Base-by-base conservation (phyloP, 305 asterid species). In the Fraxinus platypoda region DNA sequence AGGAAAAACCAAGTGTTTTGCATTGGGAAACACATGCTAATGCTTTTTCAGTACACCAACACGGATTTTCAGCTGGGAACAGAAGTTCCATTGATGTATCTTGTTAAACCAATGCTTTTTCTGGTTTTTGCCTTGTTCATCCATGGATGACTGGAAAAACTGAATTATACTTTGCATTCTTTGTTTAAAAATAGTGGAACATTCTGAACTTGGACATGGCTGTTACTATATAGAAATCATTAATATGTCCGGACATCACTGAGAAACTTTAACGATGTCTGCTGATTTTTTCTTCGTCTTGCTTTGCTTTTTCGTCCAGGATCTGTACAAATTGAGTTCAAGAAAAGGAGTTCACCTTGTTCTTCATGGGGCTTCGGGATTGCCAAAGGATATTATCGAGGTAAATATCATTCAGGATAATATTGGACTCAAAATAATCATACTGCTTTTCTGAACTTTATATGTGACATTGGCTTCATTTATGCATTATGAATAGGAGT, bases 341-440 rank as follows among this genome's bases (percentile, higher is more conserved):
- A 88, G 86, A 80, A 90, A 88, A 86, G 97, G 95, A 76, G 97
- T 93, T 84, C 86, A 88, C 81, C 92, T 96, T 30, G 99, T 96
- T 73, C 99, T 96, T 83, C 99, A 96, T 46, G 98, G 99, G 9
- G 99, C 99, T 68, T 96, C 99, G 72, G 99, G 99, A 77, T 88
- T 96, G 91, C 88, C 88, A 9, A 89, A 91, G 91, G 92, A 94
- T 41, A 87, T 90, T 59, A 86, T 96, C n/a, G 88, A 91, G 99
- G 99, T 95, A 89, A 77, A 52, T 35, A 23, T 52, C 64, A 49
- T 30, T 66, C 72, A 30, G 73, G 37, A 66, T 19, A 12, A 25
- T 43, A 34, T 41, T 52, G 30, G 25, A 30, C 76, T 78, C 15
- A 8, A 76, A 25, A 28, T 17, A 21, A 28, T 70, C 25, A 0